Evolutionary conservation across 345 rosid species (phyloP), one percentile per base, ranked within the genome.

Genomic region (Eucalyptus brandiana): DNA sequence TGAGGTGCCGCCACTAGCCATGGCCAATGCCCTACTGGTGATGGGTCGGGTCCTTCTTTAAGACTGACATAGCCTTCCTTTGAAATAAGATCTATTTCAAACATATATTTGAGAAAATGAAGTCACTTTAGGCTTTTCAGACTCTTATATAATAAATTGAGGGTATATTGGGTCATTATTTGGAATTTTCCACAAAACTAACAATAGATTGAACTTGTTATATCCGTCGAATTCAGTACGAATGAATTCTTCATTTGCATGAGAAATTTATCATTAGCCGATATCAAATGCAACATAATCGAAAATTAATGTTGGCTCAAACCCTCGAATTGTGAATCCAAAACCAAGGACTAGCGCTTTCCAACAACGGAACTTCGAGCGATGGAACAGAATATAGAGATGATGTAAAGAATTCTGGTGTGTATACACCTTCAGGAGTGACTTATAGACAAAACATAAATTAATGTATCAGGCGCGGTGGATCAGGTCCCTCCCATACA

Each of bases 101-200:
- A 11, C 4, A 1, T 12, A n/a, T 12, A 4, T 48, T 48, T 48
- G 49, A 48, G 5, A 49, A 48, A 48, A 48, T 48, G 4, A 48
- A 48, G 49, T 48, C 15, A 48, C 15, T 48, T 12, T 48, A 48
- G 14, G 5, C 15, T n/a, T n/a, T n/a, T n/a, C n/a, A n/a, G n/a
- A n/a, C n/a, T 9, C 10, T 53, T 19, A 53, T 53, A 19, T 53
- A 2, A 53, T 0, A 53, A 53, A 53, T 53, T 53, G 7, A 3
- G 2, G 0, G 1, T 2, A 53, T 53, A 8, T 53, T 9, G 3
- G 19, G 9, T 4, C 1, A 1, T 53, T 51, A 51, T 51, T 51
- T 51, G 23, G 7, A 51, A 17, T 18, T 51, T 51, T 51, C 7
- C 8, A 23, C 0, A 51, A 2, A 51, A 62, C 0, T 3, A 30